Percentiles rank a stretch among this genome's conserved stretches.
Conservation (phyloP, 2,329 filamentous ascomycete species). For the Ceratocystis cacaofunesta region DNA sequence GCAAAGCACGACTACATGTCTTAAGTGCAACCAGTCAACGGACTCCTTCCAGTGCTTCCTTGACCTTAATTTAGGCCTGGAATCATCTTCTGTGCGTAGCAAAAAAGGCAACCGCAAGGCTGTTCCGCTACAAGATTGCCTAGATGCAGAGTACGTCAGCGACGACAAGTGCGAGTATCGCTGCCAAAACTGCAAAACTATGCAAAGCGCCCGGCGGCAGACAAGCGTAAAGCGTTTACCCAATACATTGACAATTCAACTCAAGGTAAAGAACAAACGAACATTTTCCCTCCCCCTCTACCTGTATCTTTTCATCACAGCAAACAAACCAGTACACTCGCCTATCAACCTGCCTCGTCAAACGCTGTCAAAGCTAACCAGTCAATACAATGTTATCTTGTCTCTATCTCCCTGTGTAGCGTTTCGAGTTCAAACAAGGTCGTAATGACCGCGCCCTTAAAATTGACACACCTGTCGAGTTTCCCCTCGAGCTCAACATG, state of each 20-base stretch:
- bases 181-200: slow-evolving; percentile 63
- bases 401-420: slow-evolving; percentile 24
- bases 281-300: neutral
- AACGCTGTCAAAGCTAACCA: neutral
- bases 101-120: slow-evolving; percentile 31
- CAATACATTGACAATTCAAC: slow-evolving; percentile 78
- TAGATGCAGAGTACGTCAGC: slow-evolving; percentile 75
- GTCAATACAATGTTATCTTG: too few species aligned
- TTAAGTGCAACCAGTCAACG: slow-evolving; percentile 69
- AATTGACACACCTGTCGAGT: slow-evolving; percentile 72
- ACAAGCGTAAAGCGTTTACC: slow-evolving; percentile 72
- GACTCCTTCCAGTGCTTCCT: slow-evolving; percentile 78
- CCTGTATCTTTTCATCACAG: too few species aligned
- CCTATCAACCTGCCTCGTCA: too few species aligned
- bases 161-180: slow-evolving; percentile 81
- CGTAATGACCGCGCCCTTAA: slow-evolving; percentile 61
- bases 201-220: slow-evolving; percentile 69
- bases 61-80: slow-evolving; percentile 78
- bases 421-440: slow-evolving; percentile 59
- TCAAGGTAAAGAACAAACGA: slow-evolving; percentile 49
- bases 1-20: slow-evolving; percentile 79
- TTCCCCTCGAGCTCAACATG: slow-evolving; percentile 79
- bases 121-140: slow-evolving; percentile 53
- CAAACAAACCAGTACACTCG: too few species aligned
- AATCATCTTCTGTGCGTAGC: slow-evolving; percentile 53